Evolutionary conservation across 768 basidiomycete genomes (phyloP), one percentile per base, ranked within the genome.

Genomic region (Naganishia vaughanmartiniae): DNA sequence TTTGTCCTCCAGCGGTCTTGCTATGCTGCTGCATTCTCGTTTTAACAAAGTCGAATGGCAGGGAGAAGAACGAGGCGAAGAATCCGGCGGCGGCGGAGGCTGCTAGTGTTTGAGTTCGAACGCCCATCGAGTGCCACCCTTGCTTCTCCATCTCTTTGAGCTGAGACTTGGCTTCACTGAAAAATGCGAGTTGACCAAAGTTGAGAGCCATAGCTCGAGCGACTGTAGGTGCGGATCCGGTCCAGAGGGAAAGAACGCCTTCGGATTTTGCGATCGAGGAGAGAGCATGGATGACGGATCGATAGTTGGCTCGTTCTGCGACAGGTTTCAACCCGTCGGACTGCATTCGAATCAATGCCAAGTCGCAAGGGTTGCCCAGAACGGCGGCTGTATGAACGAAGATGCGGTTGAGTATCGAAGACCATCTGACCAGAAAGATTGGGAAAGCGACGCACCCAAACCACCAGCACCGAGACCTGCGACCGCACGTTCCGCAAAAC

Each of bases 181-280:
- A 72, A 53, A 72, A 72, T n/a, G 71, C 71, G 39, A 72, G 71
- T 65, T 72, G 71, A 72, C 71, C 71, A 65, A 72, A 72, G 67
- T 72, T 72, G 19, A 72, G 54, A 26, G 71, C 71, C 71, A 72
- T 72, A 26, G 71, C 71, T 30, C 71, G 67, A 39, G 53, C 71
- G 15, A 72, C 54, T 1, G 71, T 72, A 14, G 71, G 71, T 21
- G 60, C 46, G 10, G 58, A 46, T 3, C 71, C 71, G 2, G 39
- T 72, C 71, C 71, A 72, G 46, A 72, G 67, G 42, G 71, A 53
- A 14, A 69, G 58, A 30, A 72, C 54, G 34, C 71, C 71, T 66
- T 72, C 71, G 46, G 39, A 51, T 28, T 68, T 68, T 4, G 71
- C 63, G 58, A 72, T 69, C 33, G 57, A 58, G 17, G 51, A 19